These are phyloP conservation scores for Candida sojae DNA, from an alignment of 1,139 yeast genomes.

Conservation along the genomic window DNA sequence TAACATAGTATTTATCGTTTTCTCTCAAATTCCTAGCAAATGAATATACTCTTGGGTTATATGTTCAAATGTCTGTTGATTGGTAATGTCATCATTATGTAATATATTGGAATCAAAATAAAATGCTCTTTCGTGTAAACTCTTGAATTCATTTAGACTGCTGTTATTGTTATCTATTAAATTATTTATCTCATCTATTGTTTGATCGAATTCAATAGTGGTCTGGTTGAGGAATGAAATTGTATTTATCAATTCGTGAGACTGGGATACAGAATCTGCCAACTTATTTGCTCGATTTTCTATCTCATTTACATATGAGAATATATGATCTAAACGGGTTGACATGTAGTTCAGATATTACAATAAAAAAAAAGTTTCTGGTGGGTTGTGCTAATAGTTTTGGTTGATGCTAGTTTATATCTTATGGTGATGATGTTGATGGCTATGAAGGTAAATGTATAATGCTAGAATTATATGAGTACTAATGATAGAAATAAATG, in stretches of 20 bases:
- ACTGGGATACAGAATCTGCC: constrained; percentile 20
- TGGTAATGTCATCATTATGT: constrained; percentile 35
- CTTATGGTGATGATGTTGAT: not conserved
- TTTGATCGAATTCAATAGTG: constrained; percentile 30
- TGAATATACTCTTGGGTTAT: constrained; percentile 49
- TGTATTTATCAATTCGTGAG: constrained; percentile 22
- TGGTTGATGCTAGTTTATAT: not conserved
- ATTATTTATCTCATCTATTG: constrained; percentile 31
- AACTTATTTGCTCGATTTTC: constrained; percentile 25
- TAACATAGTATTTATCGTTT: constrained; percentile 7
- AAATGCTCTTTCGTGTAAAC: constrained; percentile 33
- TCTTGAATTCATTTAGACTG: constrained; percentile 28
- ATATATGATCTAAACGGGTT: constrained; percentile 30
- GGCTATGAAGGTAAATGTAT: not conserved
- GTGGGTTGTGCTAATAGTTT: too few species aligned
- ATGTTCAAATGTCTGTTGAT: constrained; percentile 52
- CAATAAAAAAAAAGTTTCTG: too few species aligned
- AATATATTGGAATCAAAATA: constrained; percentile 37
- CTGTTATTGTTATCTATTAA: constrained; percentile 24
- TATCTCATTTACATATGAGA: constrained; percentile 32
- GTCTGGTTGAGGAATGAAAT: constrained; percentile 22
- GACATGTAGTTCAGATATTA: constrained; percentile 2
- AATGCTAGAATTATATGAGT: not conserved
- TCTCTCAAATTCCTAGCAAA: constrained; percentile 21
- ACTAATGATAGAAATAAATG: not conserved